Conservation (phyloP, 768 basidiomycete genomes). For the Dendrothele bispora region DNA sequence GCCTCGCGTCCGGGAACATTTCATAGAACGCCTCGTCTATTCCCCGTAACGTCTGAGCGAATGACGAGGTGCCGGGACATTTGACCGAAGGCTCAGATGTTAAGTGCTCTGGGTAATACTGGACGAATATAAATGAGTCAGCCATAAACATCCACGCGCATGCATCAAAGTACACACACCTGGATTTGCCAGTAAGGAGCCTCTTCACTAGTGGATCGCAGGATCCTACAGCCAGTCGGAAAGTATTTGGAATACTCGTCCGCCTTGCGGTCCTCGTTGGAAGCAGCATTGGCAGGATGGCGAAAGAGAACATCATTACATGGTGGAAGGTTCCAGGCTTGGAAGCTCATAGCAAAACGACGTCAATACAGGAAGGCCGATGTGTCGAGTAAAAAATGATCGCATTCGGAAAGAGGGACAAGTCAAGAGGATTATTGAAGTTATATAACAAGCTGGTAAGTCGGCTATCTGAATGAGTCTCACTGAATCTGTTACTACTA, state of each 20-base stretch:
- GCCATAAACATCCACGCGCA: not conserved
- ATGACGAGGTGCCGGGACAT: constrained; percentile 18
- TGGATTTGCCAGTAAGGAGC: constrained; percentile 3
- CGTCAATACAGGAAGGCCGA: not conserved
- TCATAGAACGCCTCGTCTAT: constrained; percentile 39
- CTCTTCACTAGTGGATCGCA: not conserved
- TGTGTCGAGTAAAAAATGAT: not conserved
- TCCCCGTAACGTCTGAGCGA: constrained; percentile 34
- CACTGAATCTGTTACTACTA: not conserved
- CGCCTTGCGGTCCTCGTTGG: not conserved
- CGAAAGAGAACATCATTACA: not conserved
- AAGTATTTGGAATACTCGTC: not conserved
- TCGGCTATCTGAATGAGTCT: constrained; percentile 1
- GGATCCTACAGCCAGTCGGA: not conserved
- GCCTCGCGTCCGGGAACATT: constrained; percentile 36
- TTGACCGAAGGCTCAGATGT: not conserved
- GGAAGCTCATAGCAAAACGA: constrained; percentile 6
- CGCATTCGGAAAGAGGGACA: constrained; percentile 5
- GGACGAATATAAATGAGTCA: constrained; percentile 4
- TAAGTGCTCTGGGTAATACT: constrained; percentile 12
- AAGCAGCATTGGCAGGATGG: not conserved
- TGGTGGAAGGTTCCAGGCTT: not conserved
- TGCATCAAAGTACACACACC: not conserved
- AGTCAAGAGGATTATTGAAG: not conserved
- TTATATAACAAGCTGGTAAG: constrained; percentile 3